Conservation (phyloP, 257 asterid genomes). For the Solanum pimpinellifolium region DNA sequence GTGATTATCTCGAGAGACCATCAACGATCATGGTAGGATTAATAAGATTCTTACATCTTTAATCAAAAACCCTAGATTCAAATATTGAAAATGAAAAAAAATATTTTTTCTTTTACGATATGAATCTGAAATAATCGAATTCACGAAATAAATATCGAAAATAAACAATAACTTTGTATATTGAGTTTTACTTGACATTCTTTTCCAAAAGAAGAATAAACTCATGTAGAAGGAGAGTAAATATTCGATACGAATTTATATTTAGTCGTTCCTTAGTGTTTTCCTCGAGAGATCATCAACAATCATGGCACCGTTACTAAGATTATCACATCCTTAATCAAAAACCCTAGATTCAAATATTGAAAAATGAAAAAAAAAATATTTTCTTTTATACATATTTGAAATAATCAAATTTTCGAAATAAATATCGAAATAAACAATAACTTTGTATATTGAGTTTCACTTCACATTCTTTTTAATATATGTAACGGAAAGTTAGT, state of each 20-base stretch:
- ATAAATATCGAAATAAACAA: background rate
- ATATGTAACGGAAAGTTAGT: background rate
- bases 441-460: background rate
- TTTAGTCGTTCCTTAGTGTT: background rate
- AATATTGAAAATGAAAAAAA: no score
- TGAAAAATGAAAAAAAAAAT: no score
- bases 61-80: background rate
- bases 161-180: background rate
- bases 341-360: no score
- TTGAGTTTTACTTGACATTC: background rate
- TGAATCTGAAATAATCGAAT: background rate
- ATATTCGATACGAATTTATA: background rate
- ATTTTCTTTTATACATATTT: fast-evolving
- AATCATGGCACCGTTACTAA: fast-evolving
- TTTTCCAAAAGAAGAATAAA: background rate
- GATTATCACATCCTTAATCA: background rate
- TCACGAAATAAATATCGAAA: background rate
- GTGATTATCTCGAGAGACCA: background rate
- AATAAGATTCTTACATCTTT: background rate
- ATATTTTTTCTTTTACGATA: fast-evolving
- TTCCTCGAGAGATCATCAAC: background rate
- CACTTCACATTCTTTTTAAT: background rate
- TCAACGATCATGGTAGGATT: background rate
- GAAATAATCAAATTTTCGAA: fast-evolving
- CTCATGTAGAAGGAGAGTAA: background rate